Evolutionary conservation across 306 rosid genomes (phyloP).

Genomic region (Cucurbita maxima): DNA sequence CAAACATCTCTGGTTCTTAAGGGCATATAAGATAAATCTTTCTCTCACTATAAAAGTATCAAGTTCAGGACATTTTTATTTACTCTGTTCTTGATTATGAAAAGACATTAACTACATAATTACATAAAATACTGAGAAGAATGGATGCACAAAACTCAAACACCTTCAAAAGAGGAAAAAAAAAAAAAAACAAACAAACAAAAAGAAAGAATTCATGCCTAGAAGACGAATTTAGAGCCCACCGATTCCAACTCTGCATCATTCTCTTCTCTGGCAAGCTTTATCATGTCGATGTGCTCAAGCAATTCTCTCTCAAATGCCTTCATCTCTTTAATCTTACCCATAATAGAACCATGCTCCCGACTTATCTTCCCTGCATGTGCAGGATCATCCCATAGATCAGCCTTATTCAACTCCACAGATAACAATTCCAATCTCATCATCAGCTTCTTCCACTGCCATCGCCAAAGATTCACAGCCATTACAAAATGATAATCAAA

Average conservation of each 20-base stretch:
- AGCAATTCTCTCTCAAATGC: conserved; percentile 68
- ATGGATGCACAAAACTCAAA: background rate
- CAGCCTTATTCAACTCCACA: conserved; percentile 42
- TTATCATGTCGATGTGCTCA: conserved; percentile 83
- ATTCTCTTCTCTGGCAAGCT: conserved; percentile 74
- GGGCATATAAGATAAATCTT: background rate
- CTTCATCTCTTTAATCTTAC: conserved; percentile 71
- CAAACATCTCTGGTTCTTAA: background rate
- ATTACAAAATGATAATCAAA: background rate
- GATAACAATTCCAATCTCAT: conserved; percentile 55
- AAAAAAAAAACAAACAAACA: conserved; percentile 15
- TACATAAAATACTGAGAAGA: background rate
- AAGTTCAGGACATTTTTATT: background rate
- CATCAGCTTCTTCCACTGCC: conserved; percentile 79
- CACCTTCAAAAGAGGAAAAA: background rate
- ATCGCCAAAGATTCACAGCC: conserved; percentile 3
- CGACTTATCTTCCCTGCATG: conserved; percentile 64
- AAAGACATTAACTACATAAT: background rate
- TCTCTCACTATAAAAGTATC: background rate
- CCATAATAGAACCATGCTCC: conserved; percentile 77
- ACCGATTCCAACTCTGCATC: conserved; percentile 83
- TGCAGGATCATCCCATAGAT: conserved; percentile 73
- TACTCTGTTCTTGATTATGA: background rate
- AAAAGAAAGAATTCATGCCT: conserved; percentile 58
- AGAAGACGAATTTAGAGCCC: conserved; percentile 54